These are phyloP conservation scores for Apiotrichum siamense DNA, from an alignment of 1,284 basidiomycete genomes.

Conservation along the genomic window DNA sequence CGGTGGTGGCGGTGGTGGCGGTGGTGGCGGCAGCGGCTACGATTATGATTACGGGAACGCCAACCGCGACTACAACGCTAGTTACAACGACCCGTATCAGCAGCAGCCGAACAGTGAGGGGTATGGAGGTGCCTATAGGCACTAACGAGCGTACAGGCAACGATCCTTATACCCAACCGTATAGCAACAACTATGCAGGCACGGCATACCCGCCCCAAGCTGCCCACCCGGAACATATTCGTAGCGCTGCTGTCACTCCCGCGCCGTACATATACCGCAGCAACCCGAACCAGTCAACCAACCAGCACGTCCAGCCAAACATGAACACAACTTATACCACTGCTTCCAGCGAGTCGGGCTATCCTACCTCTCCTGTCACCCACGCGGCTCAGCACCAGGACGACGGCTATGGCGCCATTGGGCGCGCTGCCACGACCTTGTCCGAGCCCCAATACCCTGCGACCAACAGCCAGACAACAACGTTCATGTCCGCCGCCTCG, in stretches of 20 bases:
- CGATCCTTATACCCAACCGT: conserved; percentile 15
- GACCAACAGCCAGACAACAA: not conserved
- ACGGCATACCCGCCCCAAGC: conserved; percentile 4
- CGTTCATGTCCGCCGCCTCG: not conserved
- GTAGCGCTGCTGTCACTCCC: not conserved
- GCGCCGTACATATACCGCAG: too few relatives aligned
- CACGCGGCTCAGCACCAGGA: conserved; percentile 20
- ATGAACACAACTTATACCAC: not conserved
- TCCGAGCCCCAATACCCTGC: conserved; percentile 25
- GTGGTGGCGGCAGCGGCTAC: not conserved
- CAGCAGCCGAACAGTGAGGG: not conserved
- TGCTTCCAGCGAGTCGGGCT: not conserved
- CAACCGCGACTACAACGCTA: too few relatives aligned
- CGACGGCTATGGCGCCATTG: conserved; percentile 35
- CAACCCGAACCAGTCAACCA: not conserved
- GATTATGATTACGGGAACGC: not conserved
- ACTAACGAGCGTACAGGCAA: not conserved
- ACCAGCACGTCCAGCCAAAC: too few relatives aligned
- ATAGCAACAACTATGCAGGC: conserved; percentile 9
- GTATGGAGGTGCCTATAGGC: not conserved
- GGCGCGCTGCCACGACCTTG: conserved; percentile 26
- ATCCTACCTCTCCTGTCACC: not conserved
- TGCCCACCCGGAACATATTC: too few relatives aligned
- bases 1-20: too few relatives aligned
- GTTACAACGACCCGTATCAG: conserved; percentile 17